Base-by-base conservation (phyloP, 495 filamentous ascomycete genomes). In the Talaromyces stipitatus region DNA sequence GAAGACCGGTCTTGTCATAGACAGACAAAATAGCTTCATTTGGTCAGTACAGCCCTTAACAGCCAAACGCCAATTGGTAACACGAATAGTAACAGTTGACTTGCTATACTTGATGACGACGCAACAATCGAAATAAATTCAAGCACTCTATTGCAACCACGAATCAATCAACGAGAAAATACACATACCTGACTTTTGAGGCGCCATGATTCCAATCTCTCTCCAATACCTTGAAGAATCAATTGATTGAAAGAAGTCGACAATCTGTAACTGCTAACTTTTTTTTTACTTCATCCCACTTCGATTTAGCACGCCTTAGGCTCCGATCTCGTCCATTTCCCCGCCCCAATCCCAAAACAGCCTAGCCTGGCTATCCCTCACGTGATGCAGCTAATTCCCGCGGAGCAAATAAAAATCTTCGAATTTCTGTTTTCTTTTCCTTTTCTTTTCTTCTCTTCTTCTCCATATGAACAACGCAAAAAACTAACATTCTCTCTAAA, bases 1-100 rank as follows among this genome's bases (percentile, higher is more conserved):
- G 76, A 57, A 98, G 82, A 52, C 94, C 94, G 55, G 92, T 96
- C 86, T 98, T 98, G 78, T 98, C 89, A 68, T 92, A 97, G 78
- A 97, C 95, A 62, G 91, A 96, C 66, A 98, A 82, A 65, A 98
- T 97, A 41, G 94, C 94, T 86, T 3, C 10, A 75, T 79, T 54
- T 20, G 50, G 36, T 66, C 36, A 61, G 33, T 58, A 59, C 43
- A 72, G 56, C 60, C 59, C 64, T 51, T 58, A 50, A 54, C 43
- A 67, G 45, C 4, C n/a, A n/a, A n/a, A n/a, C n/a, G n/a, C n/a
- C n/a, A n/a, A n/a, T n/a, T n/a, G n/a, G 43, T 20, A 4, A 1
- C 0, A 6, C 5, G 36, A 41, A 9, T 46, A 46, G n/a, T n/a
- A n/a, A 14, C 32, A 36, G n/a, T 36, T 36, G 32, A 36, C 1